Base-by-base conservation (phyloP, 805 yeast genomes). In the Suhomyces prunicola region DNA sequence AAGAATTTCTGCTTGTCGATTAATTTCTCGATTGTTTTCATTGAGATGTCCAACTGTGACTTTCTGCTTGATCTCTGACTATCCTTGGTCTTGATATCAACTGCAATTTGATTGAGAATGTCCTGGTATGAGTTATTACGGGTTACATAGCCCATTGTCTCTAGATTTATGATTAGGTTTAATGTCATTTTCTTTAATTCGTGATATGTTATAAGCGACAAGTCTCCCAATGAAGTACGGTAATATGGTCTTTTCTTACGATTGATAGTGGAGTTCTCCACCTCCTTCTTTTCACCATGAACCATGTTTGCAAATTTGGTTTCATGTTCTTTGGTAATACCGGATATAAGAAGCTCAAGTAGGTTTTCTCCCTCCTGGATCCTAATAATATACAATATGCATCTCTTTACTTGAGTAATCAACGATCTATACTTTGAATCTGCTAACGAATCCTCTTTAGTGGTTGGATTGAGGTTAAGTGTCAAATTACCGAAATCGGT, bases 91-190 rank as follows among this genome's bases (percentile, higher is more conserved):
- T 70, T 74, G 57, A 94, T 90, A 57, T 93, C 97, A 50, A 79
- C 71, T 0, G 97, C 96, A 56, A 94, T 86, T 57, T 88, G 90
- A 62, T 91, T 90, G 54, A 94, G 70, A 12, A 94, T 64, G 22
- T 81, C 84, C 65, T 94, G 98, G 67, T 85, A 90, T 17, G 87
- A 83, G 63, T 90, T 83, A 31, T 78, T 72, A 54, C 96, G 78
- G 2, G 86, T 75, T 7, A 92, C 77, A 40, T 77, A 69, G 1
- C 90, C 91, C 64, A 81, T 69, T 1, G 77, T 66, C 63, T 93
- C 97, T 48, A 94, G 72, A 60, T 90, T 90, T 50, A 91, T 73
- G 2, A 93, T 79, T 53, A 86, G 80, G 59, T 87, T 91, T 35
- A 94, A 70, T 0, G 96, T 86, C 59, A 82, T 71, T 55, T 83